These are phyloP conservation scores for Yamadazyma diospyri DNA, from an alignment of 1,139 yeast genomes.

Conservation along the genomic window DNA sequence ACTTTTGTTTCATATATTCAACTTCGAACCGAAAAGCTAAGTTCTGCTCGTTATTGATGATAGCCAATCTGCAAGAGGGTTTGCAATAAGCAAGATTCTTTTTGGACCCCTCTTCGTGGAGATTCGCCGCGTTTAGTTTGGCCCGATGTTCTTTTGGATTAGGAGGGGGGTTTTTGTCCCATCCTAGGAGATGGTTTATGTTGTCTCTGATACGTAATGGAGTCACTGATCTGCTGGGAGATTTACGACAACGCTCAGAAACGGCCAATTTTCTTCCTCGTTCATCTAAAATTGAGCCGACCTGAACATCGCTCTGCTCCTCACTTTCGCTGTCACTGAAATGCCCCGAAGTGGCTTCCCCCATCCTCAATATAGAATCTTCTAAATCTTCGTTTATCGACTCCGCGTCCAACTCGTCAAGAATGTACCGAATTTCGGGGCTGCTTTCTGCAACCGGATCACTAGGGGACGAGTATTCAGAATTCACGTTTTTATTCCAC, in stretches of 20 bases:
- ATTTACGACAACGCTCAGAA: slow-evolving; percentile 5
- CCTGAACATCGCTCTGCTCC: not conserved
- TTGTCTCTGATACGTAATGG: slow-evolving; percentile 22
- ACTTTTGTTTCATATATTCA: slow-evolving; percentile 10
- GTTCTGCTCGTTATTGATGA: slow-evolving; percentile 14
- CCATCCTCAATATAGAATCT: slow-evolving; percentile 8
- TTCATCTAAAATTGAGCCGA: slow-evolving; percentile 4
- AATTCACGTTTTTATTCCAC: slow-evolving; percentile 8
- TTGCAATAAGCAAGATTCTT: slow-evolving; percentile 1
- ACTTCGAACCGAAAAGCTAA: slow-evolving; percentile 14
- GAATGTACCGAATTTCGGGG: slow-evolving; percentile 6
- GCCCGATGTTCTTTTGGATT: slow-evolving; percentile 2
- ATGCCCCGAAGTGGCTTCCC: not conserved
- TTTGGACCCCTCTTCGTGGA: not conserved
- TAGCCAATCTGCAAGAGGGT: slow-evolving; percentile 9
- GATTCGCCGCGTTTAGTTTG: slow-evolving; percentile 1
- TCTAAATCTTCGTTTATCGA: slow-evolving; percentile 12
- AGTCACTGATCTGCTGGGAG: slow-evolving; percentile 13
- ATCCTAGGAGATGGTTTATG: slow-evolving; percentile 14
- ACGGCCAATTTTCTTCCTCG: slow-evolving; percentile 10
- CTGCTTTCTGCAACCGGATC: slow-evolving; percentile 13
- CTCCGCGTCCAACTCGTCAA: slow-evolving; percentile 8
- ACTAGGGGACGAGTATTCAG: slow-evolving; percentile 8
- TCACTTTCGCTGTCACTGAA: slow-evolving; percentile 1
- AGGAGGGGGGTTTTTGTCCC: slow-evolving; percentile 7